Conservation (phyloP, 441 rosid species). For the Theobroma grandiflorum region DNA sequence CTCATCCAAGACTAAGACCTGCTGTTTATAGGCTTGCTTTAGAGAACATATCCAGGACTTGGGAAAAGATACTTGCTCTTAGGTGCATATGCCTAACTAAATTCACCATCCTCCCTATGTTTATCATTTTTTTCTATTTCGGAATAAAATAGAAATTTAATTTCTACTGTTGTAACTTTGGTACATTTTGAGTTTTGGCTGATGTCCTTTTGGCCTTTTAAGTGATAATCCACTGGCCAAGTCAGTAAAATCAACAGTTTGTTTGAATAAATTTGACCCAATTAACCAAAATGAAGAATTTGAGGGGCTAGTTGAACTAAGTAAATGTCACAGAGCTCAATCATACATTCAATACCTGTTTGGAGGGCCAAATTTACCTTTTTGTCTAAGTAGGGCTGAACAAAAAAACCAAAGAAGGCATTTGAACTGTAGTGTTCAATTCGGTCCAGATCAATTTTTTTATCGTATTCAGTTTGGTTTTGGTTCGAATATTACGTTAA, state of each 20-base stretch:
- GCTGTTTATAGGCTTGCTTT: conserved; percentile 1
- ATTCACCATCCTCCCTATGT: neutral
- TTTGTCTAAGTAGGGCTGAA: neutral
- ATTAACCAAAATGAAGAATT: neutral
- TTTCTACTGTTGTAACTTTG: neutral
- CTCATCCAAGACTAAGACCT: neutral
- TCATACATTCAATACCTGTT: neutral
- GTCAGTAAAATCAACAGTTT: neutral
- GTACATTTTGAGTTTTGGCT: neutral
- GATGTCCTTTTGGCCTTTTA: neutral
- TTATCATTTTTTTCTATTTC: neutral
- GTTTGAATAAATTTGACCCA: conserved; percentile 5
- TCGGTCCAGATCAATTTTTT: too few species aligned
- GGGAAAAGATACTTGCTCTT: neutral
- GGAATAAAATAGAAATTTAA: neutral
- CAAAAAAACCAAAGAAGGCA: too few species aligned
- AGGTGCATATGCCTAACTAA: neutral
- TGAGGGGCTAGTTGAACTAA: neutral
- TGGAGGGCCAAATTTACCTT: neutral
- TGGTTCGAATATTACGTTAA: too few species aligned
- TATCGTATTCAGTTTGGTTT: too few species aligned
- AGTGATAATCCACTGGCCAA: neutral
- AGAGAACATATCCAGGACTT: neutral
- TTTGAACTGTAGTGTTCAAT: too few species aligned
- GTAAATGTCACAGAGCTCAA: neutral